Conservation (phyloP, 78 protist species). For the Dictyostelium firmibasis region DNA sequence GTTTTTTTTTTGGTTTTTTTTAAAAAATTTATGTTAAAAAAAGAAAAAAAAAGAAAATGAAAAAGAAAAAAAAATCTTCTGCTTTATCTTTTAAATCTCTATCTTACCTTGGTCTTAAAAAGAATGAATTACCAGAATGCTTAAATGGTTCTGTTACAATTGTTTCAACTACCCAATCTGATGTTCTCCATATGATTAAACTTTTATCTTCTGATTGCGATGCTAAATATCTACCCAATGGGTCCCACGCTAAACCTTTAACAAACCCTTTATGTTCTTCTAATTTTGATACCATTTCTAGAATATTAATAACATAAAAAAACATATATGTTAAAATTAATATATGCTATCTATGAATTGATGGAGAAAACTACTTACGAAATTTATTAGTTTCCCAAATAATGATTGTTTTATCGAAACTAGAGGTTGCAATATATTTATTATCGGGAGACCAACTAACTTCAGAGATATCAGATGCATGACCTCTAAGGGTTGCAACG, state of each 20-base stretch:
- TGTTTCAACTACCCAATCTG: conserved; percentile 58
- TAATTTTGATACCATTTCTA: conserved; percentile 2
- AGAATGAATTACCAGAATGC: conserved; percentile 27
- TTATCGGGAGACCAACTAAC: conserved; percentile 79
- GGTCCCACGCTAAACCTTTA: conserved; percentile 86
- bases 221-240: conserved; percentile 78
- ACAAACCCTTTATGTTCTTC: conserved; percentile 63
- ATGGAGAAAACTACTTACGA: not conserved
- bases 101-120: conserved; percentile 7
- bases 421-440: conserved; percentile 71
- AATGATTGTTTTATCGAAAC: conserved; percentile 68
- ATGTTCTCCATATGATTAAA: conserved; percentile 54
- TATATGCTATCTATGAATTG: too few species aligned
- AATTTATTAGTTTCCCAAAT: conserved; percentile 72
- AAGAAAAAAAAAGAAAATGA: not conserved
- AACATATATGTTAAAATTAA: not conserved
- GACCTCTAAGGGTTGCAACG: conserved; percentile 66
- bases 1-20: not conserved
- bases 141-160: conserved; percentile 67
- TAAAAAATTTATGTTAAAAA: too few species aligned
- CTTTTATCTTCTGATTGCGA: conserved; percentile 70
- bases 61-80: not conserved
- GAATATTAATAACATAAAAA: not conserved
- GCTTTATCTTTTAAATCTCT: not conserved
- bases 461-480: conserved; percentile 66